Percentiles rank a stretch among this genome's conserved stretches.
These are phyloP conservation scores for Plasmodium fragile DNA, from an alignment of 169 alveolate species.

Conservation along the genomic window DNA sequence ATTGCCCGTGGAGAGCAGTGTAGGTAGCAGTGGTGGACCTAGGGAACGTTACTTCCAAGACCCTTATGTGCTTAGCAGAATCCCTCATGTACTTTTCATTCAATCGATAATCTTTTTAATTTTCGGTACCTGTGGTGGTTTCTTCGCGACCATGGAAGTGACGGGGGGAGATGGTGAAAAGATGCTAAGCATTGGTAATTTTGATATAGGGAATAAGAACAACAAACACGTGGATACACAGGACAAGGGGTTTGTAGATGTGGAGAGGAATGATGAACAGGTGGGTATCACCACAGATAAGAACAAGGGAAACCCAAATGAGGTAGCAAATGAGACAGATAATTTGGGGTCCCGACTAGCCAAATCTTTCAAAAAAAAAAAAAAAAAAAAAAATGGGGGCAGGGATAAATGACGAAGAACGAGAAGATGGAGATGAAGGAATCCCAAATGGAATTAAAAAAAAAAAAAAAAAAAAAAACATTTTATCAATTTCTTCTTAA, in stretches of 20 bases:
- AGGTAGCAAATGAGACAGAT: background rate
- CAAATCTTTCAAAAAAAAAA: slow-evolving; percentile 22
- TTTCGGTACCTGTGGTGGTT: slow-evolving; percentile 26
- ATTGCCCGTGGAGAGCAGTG: background rate
- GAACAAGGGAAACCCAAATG: background rate
- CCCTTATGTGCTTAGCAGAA: slow-evolving; percentile 31
- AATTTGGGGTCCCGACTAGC: slow-evolving; percentile 11
- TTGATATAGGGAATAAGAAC: background rate
- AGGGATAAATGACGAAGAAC: background rate
- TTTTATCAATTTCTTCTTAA: background rate
- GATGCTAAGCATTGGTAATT: background rate
- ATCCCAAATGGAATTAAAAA: background rate
- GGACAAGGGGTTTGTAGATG: background rate
- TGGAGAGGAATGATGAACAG: slow-evolving; percentile 3
- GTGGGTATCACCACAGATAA: background rate
- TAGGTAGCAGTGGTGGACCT: background rate
- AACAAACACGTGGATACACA: background rate
- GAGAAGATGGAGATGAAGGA: background rate
- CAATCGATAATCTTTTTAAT: slow-evolving; percentile 34
- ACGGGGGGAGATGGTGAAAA: background rate
- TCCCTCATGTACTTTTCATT: slow-evolving; percentile 26
- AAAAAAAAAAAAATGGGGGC: slow-evolving; percentile 11
- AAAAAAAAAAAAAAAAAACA: background rate
- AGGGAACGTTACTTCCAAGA: slow-evolving; percentile 46
- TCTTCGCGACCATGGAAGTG: slow-evolving; percentile 33